These are phyloP conservation scores for Malassezia caprae DNA, from an alignment of 1,284 basidiomycete species.

Conservation along the genomic window DNA sequence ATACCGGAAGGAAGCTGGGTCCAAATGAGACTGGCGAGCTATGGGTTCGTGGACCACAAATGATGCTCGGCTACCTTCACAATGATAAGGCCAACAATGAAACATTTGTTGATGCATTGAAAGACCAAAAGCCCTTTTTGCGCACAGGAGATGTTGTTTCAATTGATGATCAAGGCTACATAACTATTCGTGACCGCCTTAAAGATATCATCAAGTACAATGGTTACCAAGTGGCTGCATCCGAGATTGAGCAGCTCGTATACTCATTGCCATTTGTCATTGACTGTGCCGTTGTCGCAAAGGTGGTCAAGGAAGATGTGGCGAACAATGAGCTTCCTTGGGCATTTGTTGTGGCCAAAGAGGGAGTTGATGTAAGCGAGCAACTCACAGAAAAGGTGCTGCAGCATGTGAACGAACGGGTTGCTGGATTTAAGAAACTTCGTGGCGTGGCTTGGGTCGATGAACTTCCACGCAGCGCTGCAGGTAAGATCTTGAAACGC, in stretches of 20 bases:
- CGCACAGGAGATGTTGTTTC: constrained; percentile 41
- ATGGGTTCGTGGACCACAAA: constrained; percentile 38
- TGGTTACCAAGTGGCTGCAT: constrained; percentile 44
- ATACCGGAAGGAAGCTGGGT: constrained; percentile 24
- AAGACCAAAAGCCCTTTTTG: constrained; percentile 25
- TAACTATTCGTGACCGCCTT: constrained; percentile 37
- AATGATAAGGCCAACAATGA: constrained; percentile 37
- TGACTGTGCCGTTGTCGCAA: constrained; percentile 12
- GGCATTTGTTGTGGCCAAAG: constrained; percentile 27
- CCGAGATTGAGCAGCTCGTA: constrained; percentile 36
- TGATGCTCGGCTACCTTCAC: constrained; percentile 45
- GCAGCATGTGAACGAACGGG: constrained; percentile 28
- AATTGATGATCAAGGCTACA: constrained; percentile 30
- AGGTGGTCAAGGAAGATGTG: not conserved
- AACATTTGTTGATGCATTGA: constrained; percentile 23
- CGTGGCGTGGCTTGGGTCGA: constrained; percentile 37
- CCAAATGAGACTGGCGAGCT: constrained; percentile 38
- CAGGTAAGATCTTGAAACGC: constrained; percentile 44
- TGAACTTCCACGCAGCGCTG: constrained; percentile 27
- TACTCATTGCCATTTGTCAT: not conserved
- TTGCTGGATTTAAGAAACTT: constrained; percentile 43
- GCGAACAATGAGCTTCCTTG: constrained; percentile 31
- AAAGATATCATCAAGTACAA: constrained; percentile 48
- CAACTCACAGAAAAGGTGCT: constrained; percentile 22
- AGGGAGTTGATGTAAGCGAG: constrained; percentile 4